Evolutionary conservation across 2,329 filamentous ascomycete genomes (phyloP), one percentile per base, ranked within the genome.

Genomic region (Fusarium sambucinum): DNA sequence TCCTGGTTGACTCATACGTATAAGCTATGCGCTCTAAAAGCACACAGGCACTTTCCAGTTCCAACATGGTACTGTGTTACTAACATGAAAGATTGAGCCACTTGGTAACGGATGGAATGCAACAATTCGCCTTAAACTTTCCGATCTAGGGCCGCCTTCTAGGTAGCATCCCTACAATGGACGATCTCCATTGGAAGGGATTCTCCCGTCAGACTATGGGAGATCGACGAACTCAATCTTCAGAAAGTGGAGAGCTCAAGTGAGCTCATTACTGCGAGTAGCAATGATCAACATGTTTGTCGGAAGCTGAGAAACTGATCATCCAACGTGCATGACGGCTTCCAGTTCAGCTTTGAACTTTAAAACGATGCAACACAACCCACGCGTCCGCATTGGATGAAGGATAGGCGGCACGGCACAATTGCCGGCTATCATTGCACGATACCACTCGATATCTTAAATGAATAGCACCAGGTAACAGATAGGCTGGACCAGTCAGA

Each of bases 21-120:
- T 12, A 8, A 6, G 5, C 6, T 38, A 38, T 19, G 9, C 3
- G 13, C n/a, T 2, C n/a, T 12, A 3, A 38, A 4, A 11, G 13
- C 32, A 1, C 14, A 14, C 16, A 1, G 7, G 13, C 0, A 17
- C 16, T 33, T 17, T 5, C 1, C 1, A 37, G 3, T 8, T 19
- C 6, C 11, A 37, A 1, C 3, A 2, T 19, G 10, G 5, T 7
- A n/a, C 17, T 11, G 6, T 19, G n/a, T 5, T 5, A 12, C 3
- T 13, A 8, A 1, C 11, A 41, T 17, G 8, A 3, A 17, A 10
- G 21, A 25, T 25, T 25, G 23, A 25, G 23, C 23, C 23, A 7
- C 23, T 25, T 25, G 23, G 7, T 25, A 25, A 25, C 23, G 7
- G 7, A 25, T 25, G 23, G 23, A 25, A 25, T 25, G 23, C 23